Evolutionary conservation across 192 early-diverging fungal genomes (phyloP).

Genomic region (Tieghemiomyces parasiticus): DNA sequence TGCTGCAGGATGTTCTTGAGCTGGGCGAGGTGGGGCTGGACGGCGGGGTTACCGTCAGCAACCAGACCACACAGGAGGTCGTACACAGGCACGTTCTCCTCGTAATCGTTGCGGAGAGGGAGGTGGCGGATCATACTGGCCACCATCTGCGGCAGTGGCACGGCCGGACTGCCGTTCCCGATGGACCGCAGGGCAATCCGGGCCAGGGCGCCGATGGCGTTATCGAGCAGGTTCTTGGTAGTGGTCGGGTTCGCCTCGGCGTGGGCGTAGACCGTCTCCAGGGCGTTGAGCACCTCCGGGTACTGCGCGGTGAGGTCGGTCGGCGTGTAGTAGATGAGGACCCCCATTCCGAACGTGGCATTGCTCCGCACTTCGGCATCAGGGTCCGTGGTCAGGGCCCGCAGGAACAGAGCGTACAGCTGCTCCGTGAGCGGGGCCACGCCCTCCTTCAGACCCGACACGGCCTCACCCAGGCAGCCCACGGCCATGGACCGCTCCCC

Average conservation of each 20-base stretch:
- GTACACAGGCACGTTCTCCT: conserved; percentile 69
- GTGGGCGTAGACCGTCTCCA: conserved; percentile 45
- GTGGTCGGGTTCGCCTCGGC: conserved; percentile 26
- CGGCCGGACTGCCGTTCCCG: too few relatives aligned
- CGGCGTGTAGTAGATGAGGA: conserved; percentile 46
- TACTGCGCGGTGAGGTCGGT: conserved; percentile 48
- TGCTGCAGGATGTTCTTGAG: conserved; percentile 3
- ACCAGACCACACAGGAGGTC: conserved; percentile 51
- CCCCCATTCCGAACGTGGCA: conserved; percentile 66
- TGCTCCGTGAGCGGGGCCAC: conserved; percentile 36
- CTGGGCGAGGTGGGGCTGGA: conserved; percentile 8
- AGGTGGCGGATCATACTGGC: conserved; percentile 46
- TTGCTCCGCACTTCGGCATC: conserved; percentile 78
- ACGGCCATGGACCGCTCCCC: conserved; percentile 83
- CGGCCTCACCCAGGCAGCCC: conserved; percentile 72
- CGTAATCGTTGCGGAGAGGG: conserved; percentile 58
- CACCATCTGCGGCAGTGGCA: conserved; percentile 54
- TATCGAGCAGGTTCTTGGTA: conserved; percentile 44
- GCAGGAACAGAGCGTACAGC: conserved; percentile 53
- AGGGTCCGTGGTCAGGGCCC: conserved; percentile 56
- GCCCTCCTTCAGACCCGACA: conserved; percentile 42
- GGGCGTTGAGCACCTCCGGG: conserved; percentile 42
- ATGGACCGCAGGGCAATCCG: conserved; percentile 54
- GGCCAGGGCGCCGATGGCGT: conserved; percentile 67
- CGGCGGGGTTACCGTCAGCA: conserved; percentile 22